Base-by-base conservation (phyloP, 768 basidiomycete species). In the Amanita polypyramis region DNA sequence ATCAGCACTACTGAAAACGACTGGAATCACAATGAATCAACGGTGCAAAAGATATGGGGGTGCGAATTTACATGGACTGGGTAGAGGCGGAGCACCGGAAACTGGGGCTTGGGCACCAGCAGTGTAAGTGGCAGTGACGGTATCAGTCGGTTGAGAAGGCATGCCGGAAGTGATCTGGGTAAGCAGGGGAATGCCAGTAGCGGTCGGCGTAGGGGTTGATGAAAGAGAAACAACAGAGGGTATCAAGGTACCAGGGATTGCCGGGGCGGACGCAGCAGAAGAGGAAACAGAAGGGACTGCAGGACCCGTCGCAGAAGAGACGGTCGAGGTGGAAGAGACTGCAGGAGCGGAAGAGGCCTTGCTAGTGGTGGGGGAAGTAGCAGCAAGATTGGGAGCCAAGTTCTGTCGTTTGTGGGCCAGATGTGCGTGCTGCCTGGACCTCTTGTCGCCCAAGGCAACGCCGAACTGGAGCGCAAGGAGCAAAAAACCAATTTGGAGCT, bases 11-110 rank as follows among this genome's bases (percentile, higher is more conserved):
- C 55, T 48, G 58, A 72, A 75, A 20, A 70, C 65, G 54, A 77
- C 77, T 80, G 53, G 15, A 37, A 1, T 6, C 44, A 50, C 42
- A 11, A 43, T 43, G 4, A 34, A 34, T 1, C 19, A 27, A 20
- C 11, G 41, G 41, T n/a, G 15, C 11, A 20, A 29, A 11, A 8
- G 44, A n/a, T 17, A 39, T 32, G 17, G n/a, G 25, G 45, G 50
- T 43, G 51, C 21, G 33, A 29, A 2, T 74, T 50, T 61, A 85
- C 85, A 79, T n/a, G 72, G 60, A 0, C 74, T 67, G 0, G 90
- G 90, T 8, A 92, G 65, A 2, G 64, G 51, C 2, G 85, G 84
- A 1, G 77, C 90, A 50, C 83, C 82, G 27, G 75, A 56, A 35
- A 84, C 66, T 1, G 83, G 77, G 2, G 82, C 74, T 0, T 70